Percentiles rank a stretch among this genome's conserved stretches.
Conservation (phyloP, 805 yeast genomes). For the Yarrowia deformans region DNA sequence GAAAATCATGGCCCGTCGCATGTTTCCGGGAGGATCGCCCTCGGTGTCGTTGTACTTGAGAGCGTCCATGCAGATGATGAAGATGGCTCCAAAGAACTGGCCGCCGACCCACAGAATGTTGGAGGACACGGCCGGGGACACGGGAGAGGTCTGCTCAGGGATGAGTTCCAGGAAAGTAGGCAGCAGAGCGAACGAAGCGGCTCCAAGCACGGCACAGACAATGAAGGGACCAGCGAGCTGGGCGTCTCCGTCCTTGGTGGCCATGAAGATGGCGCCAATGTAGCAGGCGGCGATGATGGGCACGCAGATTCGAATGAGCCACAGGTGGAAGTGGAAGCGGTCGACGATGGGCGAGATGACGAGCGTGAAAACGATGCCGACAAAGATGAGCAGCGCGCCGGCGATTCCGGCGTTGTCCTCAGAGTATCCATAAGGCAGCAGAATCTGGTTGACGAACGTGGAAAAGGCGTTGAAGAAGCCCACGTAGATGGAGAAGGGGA, state of each 20-base stretch:
- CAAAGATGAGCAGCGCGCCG: constrained; percentile 49
- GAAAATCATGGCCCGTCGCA: constrained; percentile 49
- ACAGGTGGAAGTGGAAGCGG: constrained; percentile 45
- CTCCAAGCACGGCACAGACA: constrained; percentile 48
- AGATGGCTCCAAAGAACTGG: constrained; percentile 49
- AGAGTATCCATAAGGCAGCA: constrained; percentile 50
- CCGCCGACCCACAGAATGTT: constrained; percentile 49
- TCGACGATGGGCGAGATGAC: constrained; percentile 48
- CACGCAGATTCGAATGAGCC: constrained; percentile 44
- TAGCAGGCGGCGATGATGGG: constrained; percentile 48
- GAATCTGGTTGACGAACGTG: constrained; percentile 48
- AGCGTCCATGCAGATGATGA: constrained; percentile 49
- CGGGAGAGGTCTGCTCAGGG: constrained; percentile 50
- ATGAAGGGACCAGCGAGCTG: constrained; percentile 49
- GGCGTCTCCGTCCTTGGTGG: constrained; percentile 41
- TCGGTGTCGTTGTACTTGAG: constrained; percentile 44
- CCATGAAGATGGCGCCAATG: constrained; percentile 49
- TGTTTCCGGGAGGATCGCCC: constrained; percentile 50
- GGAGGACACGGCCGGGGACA: constrained; percentile 48
- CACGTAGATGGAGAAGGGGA: constrained; percentile 48
- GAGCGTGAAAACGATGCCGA: constrained; percentile 48
- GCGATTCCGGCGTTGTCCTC: constrained; percentile 50
- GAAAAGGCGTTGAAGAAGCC: constrained; percentile 50
- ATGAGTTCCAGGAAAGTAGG: constrained; percentile 49
- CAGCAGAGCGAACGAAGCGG: constrained; percentile 48